Conservation (phyloP, 768 basidiomycete genomes). For the Lanmaoa rubissima region DNA sequence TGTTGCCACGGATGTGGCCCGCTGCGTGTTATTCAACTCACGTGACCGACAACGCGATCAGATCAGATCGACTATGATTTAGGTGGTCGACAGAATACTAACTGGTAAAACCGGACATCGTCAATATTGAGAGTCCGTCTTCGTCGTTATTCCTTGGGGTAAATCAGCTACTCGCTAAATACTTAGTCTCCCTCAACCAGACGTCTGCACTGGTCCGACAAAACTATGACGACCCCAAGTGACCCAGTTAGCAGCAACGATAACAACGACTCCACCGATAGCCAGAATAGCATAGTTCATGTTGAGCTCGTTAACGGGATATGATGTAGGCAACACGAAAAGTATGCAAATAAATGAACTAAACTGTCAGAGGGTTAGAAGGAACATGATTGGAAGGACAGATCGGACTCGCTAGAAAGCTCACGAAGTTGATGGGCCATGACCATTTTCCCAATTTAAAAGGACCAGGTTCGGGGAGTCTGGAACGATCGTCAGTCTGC, state of each 20-base stretch:
- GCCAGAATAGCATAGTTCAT: slow-evolving; percentile 62
- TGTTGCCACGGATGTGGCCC: too few species aligned
- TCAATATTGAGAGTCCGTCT: not conserved
- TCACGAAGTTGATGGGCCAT: slow-evolving; percentile 48
- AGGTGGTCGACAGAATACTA: not conserved
- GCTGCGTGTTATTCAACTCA: too few species aligned
- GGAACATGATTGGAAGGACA: not conserved
- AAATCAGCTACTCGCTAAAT: not conserved
- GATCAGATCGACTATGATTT: too few species aligned
- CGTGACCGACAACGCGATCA: slow-evolving; percentile 13
- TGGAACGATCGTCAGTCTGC: slow-evolving; percentile 17
- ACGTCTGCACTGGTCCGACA: slow-evolving; percentile 44
- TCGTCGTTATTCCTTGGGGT: not conserved
- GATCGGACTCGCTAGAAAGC: slow-evolving; percentile 40
- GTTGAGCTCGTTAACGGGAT: slow-evolving; percentile 46
- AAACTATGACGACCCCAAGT: slow-evolving; percentile 48
- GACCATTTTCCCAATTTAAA: slow-evolving; percentile 54
- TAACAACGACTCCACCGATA: slow-evolving; percentile 43
- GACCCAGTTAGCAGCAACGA: slow-evolving; percentile 47
- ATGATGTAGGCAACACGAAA: slow-evolving; percentile 55
- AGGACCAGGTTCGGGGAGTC: slow-evolving; percentile 47
- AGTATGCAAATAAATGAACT: slow-evolving; percentile 51
- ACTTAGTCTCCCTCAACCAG: not conserved
- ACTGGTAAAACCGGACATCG: not conserved
- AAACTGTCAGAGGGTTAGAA: slow-evolving; percentile 37